These are phyloP conservation scores for Trichosanthes cucumerina DNA, from an alignment of 306 rosid species.

Conservation along the genomic window DNA sequence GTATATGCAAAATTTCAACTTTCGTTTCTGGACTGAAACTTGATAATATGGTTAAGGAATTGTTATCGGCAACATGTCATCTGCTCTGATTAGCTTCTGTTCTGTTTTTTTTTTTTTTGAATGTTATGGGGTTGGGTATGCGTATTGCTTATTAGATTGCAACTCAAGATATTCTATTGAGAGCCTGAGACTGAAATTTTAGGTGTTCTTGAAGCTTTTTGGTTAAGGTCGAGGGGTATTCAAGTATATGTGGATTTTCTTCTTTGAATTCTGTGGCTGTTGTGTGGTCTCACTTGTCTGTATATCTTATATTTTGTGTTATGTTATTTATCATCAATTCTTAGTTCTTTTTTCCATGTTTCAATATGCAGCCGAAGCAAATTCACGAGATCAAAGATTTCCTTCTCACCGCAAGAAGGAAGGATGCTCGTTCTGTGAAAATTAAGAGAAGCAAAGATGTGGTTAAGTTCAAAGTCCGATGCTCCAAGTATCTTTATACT, in stretches of 20 bases:
- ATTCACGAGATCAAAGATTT: slow-evolving; percentile 47
- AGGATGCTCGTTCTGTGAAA: slow-evolving; percentile 43
- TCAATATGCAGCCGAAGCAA: slow-evolving; percentile 33
- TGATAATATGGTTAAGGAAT: not conserved
- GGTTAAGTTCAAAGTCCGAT: slow-evolving; percentile 43
- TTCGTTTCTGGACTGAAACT: not conserved
- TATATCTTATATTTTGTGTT: not conserved
- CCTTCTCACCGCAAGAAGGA: slow-evolving; percentile 51
- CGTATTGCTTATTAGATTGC: not conserved
- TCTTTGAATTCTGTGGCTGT: not conserved
- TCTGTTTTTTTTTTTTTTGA: not conserved
- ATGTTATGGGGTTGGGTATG: not conserved
- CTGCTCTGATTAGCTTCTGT: not conserved
- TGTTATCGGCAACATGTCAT: not conserved
- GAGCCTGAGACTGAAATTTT: not conserved
- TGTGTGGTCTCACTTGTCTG: not conserved
- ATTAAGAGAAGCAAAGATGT: slow-evolving; percentile 37
- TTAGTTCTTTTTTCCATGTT: not conserved
- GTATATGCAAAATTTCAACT: not conserved
- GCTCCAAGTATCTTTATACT: slow-evolving; percentile 43
- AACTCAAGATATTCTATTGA: not conserved
- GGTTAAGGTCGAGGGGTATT: not conserved
- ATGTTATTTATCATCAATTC: not conserved
- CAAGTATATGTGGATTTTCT: not conserved
- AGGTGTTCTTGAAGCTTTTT: not conserved